A percentile compares a stretch with the other conserved stretches of the same genome.
These are phyloP conservation scores for Pseudoneurospora amorphoporcata DNA, from an alignment of 495 filamentous ascomycete genomes.

Conservation along the genomic window DNA sequence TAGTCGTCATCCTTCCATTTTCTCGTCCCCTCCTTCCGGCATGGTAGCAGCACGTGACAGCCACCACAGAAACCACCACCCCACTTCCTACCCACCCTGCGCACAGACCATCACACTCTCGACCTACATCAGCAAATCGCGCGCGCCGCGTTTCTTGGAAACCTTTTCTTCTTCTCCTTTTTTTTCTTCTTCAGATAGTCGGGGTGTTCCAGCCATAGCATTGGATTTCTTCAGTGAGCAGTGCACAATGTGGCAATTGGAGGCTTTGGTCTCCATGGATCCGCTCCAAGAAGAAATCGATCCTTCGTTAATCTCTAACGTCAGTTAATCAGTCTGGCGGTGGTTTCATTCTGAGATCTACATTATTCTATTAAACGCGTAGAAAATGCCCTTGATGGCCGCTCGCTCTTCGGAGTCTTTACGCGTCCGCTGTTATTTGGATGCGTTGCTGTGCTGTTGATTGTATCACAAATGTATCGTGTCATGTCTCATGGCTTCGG, in stretches of 20 bases:
- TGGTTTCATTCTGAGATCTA: conserved; percentile 53
- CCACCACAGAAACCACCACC: background rate
- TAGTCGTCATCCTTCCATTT: background rate
- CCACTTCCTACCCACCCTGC: background rate
- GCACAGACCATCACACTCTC: background rate
- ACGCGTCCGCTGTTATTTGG: background rate
- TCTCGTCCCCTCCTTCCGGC: background rate
- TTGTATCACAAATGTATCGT: background rate
- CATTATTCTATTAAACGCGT: conserved; percentile 17
- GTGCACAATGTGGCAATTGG: conserved; percentile 24
- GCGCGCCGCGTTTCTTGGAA: conserved; percentile 1
- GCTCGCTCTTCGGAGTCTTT: background rate
- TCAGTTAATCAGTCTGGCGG: conserved; percentile 39
- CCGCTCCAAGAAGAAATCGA: conserved; percentile 37
- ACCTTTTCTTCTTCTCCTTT: conserved; percentile 12
- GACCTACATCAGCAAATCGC: background rate
- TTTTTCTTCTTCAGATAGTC: conserved; percentile 36
- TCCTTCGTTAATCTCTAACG: conserved; percentile 52
- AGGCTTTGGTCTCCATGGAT: conserved; percentile 30
- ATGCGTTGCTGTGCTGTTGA: background rate
- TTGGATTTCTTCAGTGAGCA: conserved; percentile 22
- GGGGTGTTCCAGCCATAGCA: conserved; percentile 32
- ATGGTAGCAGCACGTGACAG: background rate
- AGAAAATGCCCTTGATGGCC: background rate
- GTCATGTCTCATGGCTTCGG: too few species aligned